Percentiles rank a stretch among this genome's conserved stretches.
These are phyloP conservation scores for Fusarium sp. DNA, from an alignment of 2,329 filamentous ascomycete genomes.

Conservation along the genomic window DNA sequence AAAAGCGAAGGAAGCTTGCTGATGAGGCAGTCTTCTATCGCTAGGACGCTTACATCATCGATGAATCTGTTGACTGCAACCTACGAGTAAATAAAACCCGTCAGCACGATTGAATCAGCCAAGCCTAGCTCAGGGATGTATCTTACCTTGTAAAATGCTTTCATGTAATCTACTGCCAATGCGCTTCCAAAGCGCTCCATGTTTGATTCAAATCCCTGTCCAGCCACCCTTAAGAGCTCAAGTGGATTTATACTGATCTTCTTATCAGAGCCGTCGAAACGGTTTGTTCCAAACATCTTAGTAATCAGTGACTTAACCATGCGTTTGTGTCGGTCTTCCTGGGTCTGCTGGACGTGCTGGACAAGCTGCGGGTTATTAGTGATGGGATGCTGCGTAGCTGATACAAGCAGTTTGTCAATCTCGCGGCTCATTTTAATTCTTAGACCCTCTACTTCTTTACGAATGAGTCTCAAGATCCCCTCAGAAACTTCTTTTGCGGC, in stretches of 20 bases:
- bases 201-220: constrained; percentile 24
- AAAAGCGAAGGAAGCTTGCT: background rate
- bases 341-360: background rate
- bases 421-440: background rate
- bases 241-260: background rate
- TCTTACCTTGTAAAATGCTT: constrained; percentile 55
- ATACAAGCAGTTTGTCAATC: background rate
- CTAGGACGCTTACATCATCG: constrained; percentile 4
- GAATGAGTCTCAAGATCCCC: background rate
- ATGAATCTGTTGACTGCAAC: constrained; percentile 22
- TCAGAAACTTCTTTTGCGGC: background rate
- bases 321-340: background rate
- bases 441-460: background rate
- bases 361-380: background rate
- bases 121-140: rapidly evolving
- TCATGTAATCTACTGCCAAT: constrained; percentile 51
- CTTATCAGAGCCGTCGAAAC: background rate
- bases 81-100: background rate
- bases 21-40: background rate
- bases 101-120: background rate
- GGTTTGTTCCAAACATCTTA: background rate
- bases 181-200: constrained; percentile 45
- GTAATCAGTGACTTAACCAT: background rate
- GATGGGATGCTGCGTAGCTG: background rate
- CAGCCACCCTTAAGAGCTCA: background rate